Evolutionary conservation across 805 yeast species (phyloP).

Genomic region (Candida endomychidarum): DNA sequence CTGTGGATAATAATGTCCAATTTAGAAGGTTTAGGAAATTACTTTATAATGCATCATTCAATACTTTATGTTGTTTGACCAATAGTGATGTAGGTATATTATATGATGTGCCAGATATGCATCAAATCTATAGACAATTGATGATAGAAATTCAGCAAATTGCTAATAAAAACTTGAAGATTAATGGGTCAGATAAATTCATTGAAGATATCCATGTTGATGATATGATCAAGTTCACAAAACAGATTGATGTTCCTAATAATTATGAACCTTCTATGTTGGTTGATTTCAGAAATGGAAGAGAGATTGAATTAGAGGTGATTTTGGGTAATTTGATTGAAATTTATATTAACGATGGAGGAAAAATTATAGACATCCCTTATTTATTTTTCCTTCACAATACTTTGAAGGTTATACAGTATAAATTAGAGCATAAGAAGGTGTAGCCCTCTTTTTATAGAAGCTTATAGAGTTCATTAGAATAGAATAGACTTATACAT

Average conservation of each 20-base stretch:
- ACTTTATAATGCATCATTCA: conserved; percentile 67
- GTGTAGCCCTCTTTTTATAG: too few species aligned
- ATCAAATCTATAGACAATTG: conserved; percentile 19
- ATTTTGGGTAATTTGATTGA: conserved; percentile 40
- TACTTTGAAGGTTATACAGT: conserved; percentile 60
- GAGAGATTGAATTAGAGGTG: conserved; percentile 37
- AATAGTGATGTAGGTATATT: conserved; percentile 28
- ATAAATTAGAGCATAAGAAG: conserved; percentile 19
- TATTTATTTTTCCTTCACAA: conserved; percentile 55
- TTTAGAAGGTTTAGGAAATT: conserved; percentile 61
- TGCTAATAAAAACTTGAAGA: conserved; percentile 24
- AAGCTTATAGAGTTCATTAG: too few species aligned
- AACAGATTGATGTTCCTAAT: conserved; percentile 49
- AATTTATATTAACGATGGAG: conserved; percentile 36
- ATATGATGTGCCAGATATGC: conserved; percentile 35
- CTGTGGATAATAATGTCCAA: conserved; percentile 23
- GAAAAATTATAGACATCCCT: conserved; percentile 44
- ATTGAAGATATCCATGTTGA: conserved; percentile 24
- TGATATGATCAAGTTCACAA: conserved; percentile 47
- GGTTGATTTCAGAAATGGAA: conserved; percentile 36
- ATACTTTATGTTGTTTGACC: conserved; percentile 46
- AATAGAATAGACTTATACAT: too few species aligned
- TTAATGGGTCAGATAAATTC: conserved; percentile 8
- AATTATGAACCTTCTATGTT: conserved; percentile 45
- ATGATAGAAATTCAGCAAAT: conserved; percentile 22